A percentile compares a stretch with the other conserved stretches of the same genome.
phyloP scores from a whole-genome alignment of 176 grass and related monocot species.

The Alopecurus myosuroides region DNA sequence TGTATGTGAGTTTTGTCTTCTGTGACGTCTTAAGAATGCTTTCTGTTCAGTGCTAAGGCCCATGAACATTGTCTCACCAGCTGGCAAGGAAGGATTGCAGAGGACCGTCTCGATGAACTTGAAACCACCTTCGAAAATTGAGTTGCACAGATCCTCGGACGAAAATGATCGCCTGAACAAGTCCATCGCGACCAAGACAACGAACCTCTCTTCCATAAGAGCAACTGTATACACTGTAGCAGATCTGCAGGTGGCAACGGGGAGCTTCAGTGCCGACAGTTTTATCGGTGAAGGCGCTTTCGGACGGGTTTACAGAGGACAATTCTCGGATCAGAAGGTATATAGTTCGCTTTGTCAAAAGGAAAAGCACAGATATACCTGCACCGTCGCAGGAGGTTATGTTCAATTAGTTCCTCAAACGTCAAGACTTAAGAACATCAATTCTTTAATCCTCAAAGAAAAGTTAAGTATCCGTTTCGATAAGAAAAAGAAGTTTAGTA shows the following conservation, averaged over 20 bases:
- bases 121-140: constrained; percentile 72
- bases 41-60: constrained; percentile 47
- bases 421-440: background rate
- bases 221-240: constrained; percentile 70
- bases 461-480: background rate
- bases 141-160: constrained; percentile 50
- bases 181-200: constrained; percentile 21
- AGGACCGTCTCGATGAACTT: constrained; percentile 57
- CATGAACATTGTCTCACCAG: constrained; percentile 37
- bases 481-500: background rate
- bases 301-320: constrained; percentile 57
- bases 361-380: background rate
- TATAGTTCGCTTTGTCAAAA: background rate
- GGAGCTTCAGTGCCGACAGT: constrained; percentile 77
- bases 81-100: constrained; percentile 31
- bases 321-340: constrained; percentile 68
- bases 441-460: background rate
- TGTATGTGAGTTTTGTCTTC: background rate
- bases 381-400: background rate
- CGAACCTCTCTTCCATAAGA: constrained; percentile 43
- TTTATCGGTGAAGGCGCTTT: constrained; percentile 73
- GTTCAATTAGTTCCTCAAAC: background rate
- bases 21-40: background rate
- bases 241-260: constrained; percentile 77
- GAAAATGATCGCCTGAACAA: constrained; percentile 56